Percentiles rank a stretch among this genome's conserved stretches.
Conservation (phyloP, 2,329 filamentous ascomycete species). For the Clarireedia hainanense region DNA sequence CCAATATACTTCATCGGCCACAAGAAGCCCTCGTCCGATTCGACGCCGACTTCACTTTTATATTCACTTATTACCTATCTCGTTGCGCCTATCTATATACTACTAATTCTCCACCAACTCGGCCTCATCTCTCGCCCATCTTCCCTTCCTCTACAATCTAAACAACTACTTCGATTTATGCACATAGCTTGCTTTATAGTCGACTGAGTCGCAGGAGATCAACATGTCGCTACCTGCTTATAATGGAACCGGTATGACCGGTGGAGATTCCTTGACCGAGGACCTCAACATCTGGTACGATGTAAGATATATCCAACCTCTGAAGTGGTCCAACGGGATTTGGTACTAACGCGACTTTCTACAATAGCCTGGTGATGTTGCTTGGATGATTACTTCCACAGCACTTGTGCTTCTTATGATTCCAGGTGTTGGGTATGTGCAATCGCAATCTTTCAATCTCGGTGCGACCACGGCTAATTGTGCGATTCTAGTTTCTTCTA, state of each 20-base stretch:
- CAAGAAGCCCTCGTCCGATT: too few relatives aligned
- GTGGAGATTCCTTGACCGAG: slow-evolving; percentile 51
- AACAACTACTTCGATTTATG: too few relatives aligned
- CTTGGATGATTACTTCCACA: slow-evolving; percentile 74
- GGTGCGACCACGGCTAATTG: slow-evolving; percentile 18
- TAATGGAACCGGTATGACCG: slow-evolving; percentile 48
- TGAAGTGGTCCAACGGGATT: not conserved
- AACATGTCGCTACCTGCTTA: slow-evolving; percentile 31
- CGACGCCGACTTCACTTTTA: too few relatives aligned
- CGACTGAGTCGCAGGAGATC: not conserved
- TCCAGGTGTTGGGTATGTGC: slow-evolving; percentile 67
- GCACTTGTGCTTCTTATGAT: slow-evolving; percentile 88
- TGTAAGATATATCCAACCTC: slow-evolving; percentile 34
- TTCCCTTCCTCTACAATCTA: too few relatives aligned
- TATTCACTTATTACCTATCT: too few relatives aligned
- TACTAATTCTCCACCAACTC: too few relatives aligned
- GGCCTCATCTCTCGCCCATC: too few relatives aligned
- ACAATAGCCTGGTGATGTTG: slow-evolving; percentile 67
- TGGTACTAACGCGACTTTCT: not conserved
- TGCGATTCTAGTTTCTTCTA: slow-evolving; percentile 62
- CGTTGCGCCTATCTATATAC: too few relatives aligned
- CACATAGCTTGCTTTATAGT: not conserved
- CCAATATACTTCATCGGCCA: too few relatives aligned
- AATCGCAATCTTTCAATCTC: not conserved
- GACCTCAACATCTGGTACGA: slow-evolving; percentile 84